Conservation (phyloP, 345 rosid genomes). For the Murraya koenigii region DNA sequence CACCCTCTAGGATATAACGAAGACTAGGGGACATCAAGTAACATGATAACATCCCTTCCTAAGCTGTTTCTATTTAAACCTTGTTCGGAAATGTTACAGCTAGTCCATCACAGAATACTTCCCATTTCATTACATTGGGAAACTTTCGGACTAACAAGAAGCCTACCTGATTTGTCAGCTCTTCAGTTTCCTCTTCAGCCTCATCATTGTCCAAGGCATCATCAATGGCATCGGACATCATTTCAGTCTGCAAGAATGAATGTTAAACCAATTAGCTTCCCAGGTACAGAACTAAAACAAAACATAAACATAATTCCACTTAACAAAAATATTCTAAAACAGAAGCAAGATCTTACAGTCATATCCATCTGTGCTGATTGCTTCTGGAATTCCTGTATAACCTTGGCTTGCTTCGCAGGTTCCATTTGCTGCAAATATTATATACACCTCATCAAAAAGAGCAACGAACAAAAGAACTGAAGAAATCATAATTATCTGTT, state of each 20-base stretch:
- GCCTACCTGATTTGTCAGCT: conserved; percentile 83
- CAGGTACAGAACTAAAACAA: conserved; percentile 7
- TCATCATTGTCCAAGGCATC: conserved; percentile 86
- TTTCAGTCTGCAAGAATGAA: conserved; percentile 65
- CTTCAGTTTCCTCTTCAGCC: conserved; percentile 96
- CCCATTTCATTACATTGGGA: not conserved
- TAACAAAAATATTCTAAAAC: conserved; percentile 1
- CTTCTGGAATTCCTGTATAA: conserved; percentile 78
- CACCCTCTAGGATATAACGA: not conserved
- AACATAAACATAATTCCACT: not conserved
- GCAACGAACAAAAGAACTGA: not conserved
- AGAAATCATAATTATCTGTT: conserved; percentile 1
- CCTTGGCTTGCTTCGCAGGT: conserved; percentile 84
- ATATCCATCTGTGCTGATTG: conserved; percentile 97
- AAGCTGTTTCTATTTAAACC: not conserved
- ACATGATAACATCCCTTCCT: not conserved
- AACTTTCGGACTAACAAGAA: not conserved
- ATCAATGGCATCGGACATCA: conserved; percentile 95
- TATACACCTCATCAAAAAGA: conserved; percentile 1
- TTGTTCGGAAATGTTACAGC: not conserved
- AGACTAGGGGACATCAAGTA: not conserved
- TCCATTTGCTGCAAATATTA: conserved; percentile 75
- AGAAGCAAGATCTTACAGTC: conserved; percentile 62
- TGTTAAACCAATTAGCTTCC: conserved; percentile 18
- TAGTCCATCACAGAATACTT: not conserved